Evolutionary conservation across 192 early-diverging fungal genomes (phyloP), one percentile per base, ranked within the genome.

Genomic region (Coemansia sp.): DNA sequence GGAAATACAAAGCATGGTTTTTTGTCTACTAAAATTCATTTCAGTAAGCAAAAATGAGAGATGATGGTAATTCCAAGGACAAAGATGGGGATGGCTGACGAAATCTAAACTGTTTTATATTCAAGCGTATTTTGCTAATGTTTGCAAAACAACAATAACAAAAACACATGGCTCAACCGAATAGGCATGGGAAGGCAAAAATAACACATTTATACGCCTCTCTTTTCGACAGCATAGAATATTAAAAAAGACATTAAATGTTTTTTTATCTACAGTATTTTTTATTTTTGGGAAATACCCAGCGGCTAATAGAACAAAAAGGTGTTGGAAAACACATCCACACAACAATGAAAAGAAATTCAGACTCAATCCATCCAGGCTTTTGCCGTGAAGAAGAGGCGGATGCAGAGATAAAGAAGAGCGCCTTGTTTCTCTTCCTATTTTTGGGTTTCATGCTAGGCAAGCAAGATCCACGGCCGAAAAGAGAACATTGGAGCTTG

Each of bases 171-270:
- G 12, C 6, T 9, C 36, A 37, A 26, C 36, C 57, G 26, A 61
- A 61, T 42, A 41, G n/a, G 19, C 22, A 51, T 52, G 26, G n/a
- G 1, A 52, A 15, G 41, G 41, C 52, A 41, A 64, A 22, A 65
- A 6, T 41, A 7, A 42, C 19, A 49, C 41, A n/a, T 40, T 54
- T 71, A 85, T 19, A 67, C 69, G 41, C 78, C 74, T 63, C 52
- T 75, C 56, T 16, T 40, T 26, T 16, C 11, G 36, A 22, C 59
- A 61, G 32, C 11, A 43, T 41, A 61, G 12, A 55, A 15, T 22
- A 26, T 26, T 55, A 32, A 61, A 61, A 61, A 40, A 61, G 42
- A 36, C 39, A 40, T 6, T 49, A 4, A 45, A 45, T 49, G 47
- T 49, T 49, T 49, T 48, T 54, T 54, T 54, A 54, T 54, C 51